A percentile compares a stretch with the other conserved stretches of the same genome.
phyloP scores from a whole-genome alignment of 2,329 filamentous ascomycete species.

The Alternaria postmessia region DNA sequence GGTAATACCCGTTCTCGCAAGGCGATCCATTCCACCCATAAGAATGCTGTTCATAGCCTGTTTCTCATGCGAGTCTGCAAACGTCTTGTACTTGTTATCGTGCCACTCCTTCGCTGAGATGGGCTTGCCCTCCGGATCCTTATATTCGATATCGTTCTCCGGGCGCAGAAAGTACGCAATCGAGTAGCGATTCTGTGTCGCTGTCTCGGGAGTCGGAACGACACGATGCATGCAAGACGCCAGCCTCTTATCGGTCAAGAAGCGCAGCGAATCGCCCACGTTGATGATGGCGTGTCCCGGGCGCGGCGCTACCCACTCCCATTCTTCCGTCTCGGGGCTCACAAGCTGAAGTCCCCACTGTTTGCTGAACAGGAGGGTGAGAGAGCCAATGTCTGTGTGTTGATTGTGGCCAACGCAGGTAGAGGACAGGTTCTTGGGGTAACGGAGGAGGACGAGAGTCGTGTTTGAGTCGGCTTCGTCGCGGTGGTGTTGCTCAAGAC shows the following conservation, averaged over 20 bases:
- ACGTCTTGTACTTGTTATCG: not conserved
- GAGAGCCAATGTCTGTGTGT: not conserved
- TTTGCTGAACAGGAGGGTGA: not conserved
- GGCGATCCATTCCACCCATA: no score
- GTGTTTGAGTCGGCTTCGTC: no score
- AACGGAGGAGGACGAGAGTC: no score
- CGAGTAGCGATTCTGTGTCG: not conserved
- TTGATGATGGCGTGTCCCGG: not conserved
- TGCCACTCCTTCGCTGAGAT: not conserved
- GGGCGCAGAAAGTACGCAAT: not conserved
- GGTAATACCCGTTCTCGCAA: no score
- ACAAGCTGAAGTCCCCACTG: not conserved
- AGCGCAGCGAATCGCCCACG: not conserved
- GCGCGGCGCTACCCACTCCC: not conserved
- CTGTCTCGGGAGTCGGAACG: not conserved
- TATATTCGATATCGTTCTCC: not conserved
- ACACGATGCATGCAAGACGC: not conserved
- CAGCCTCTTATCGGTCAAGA: not conserved
- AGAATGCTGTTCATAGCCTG: not conserved
- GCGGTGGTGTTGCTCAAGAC: no score
- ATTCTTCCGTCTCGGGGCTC: not conserved
- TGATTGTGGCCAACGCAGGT: not conserved
- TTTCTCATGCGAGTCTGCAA: not conserved
- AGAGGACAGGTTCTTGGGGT: no score
- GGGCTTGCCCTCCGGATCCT: not conserved